Conservation (phyloP, 495 filamentous ascomycete genomes). For the Penicillium ochrochloron region DNA sequence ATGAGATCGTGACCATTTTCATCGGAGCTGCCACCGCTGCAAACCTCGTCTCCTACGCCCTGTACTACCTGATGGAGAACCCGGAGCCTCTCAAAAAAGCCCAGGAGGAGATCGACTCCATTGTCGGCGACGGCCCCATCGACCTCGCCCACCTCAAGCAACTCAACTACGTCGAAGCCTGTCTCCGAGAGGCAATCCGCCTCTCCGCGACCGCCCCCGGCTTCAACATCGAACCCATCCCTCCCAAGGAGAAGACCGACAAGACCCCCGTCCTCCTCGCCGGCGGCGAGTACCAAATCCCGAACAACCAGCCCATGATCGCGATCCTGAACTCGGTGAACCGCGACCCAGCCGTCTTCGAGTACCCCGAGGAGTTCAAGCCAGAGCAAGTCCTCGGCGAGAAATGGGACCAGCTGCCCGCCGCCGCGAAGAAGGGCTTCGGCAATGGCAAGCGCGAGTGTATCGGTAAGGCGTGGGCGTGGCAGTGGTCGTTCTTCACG, state of each 20-base stretch:
- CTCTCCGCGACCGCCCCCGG: constrained; percentile 67
- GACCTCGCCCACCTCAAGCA: constrained; percentile 63
- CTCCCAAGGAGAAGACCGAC: constrained; percentile 58
- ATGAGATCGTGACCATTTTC: constrained; percentile 61
- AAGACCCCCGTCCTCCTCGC: constrained; percentile 55
- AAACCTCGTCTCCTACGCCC: constrained; percentile 41
- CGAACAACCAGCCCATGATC: constrained; percentile 63
- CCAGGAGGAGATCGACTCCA: constrained; percentile 38
- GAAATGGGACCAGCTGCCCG: constrained; percentile 61
- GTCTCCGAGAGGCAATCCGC: constrained; percentile 75
- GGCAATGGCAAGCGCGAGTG: constrained; percentile 74
- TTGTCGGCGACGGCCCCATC: constrained; percentile 40
- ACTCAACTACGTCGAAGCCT: constrained; percentile 65
- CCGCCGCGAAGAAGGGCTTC: constrained; percentile 67
- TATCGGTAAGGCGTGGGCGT: constrained; percentile 68
- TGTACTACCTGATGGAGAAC: constrained; percentile 48
- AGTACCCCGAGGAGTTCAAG: constrained; percentile 65
- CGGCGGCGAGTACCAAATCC: constrained; percentile 70
- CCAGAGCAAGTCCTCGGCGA: constrained; percentile 74
- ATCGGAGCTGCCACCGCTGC: constrained; percentile 47
- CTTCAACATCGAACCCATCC: constrained; percentile 61
- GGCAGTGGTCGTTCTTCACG: constrained; percentile 57
- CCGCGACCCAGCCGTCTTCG: constrained; percentile 69
- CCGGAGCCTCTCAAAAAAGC: constrained; percentile 35
- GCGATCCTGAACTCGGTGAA: constrained; percentile 67